phyloP scores from a whole-genome alignment of 2,329 filamentous ascomycete species.

The Fusarium falciforme region DNA sequence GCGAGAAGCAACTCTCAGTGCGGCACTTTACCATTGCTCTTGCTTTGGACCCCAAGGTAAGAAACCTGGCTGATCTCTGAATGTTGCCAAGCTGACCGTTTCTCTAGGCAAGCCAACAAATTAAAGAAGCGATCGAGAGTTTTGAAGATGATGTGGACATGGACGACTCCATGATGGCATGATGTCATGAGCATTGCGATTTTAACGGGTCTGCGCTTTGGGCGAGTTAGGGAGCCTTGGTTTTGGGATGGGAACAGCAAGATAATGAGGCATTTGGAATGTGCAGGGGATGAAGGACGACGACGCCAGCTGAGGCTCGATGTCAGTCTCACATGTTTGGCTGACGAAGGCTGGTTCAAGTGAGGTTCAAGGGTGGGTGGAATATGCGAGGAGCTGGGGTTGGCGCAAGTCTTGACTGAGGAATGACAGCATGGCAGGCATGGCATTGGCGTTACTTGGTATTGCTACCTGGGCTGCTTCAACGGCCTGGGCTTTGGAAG shows the following conservation, averaged over 20 bases:
- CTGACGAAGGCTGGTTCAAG: background rate
- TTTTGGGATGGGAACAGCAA: conserved; percentile 23
- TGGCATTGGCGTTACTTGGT: conserved; percentile 50
- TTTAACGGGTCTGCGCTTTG: conserved; percentile 38
- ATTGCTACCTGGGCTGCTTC: conserved; percentile 27
- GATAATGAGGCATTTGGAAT: conserved; percentile 32
- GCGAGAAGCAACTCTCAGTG: conserved; percentile 83
- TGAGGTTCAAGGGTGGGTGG: conserved; percentile 9
- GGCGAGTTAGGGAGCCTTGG: conserved; percentile 33
- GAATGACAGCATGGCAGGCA: conserved; percentile 47
- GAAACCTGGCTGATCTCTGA: conserved; percentile 35
- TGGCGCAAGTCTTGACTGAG: conserved; percentile 35
- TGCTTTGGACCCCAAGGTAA: conserved; percentile 95
- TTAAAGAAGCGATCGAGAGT: conserved; percentile 96
- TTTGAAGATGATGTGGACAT: conserved; percentile 84
- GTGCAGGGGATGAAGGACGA: background rate
- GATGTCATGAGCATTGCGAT: conserved; percentile 48
- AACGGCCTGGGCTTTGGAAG: conserved; percentile 23
- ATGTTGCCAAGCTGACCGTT: conserved; percentile 8
- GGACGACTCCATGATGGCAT: conserved; percentile 73
- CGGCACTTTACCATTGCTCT: conserved; percentile 94
- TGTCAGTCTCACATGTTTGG: background rate
- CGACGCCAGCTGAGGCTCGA: background rate
- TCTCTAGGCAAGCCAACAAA: conserved; percentile 83
- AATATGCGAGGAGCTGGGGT: conserved; percentile 13